Conservation (phyloP, 2,329 filamentous ascomycete genomes). For the Nectriaceae sp. region DNA sequence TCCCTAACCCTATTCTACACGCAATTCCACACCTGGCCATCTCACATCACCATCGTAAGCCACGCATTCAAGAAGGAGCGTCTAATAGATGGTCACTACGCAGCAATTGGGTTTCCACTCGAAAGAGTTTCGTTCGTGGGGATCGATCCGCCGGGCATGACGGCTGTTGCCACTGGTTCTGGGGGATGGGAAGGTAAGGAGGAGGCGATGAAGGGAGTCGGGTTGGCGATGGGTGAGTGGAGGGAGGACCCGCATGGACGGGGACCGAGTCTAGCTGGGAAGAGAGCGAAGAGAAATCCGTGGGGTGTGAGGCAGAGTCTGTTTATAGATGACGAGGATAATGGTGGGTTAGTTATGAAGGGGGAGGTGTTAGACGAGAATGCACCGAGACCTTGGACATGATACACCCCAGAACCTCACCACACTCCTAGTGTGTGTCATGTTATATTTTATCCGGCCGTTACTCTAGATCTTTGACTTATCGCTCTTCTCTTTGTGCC, state of each 20-base stretch:
- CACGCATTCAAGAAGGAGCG: slow-evolving; percentile 69
- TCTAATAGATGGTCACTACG: slow-evolving; percentile 65
- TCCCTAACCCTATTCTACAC: slow-evolving; percentile 58
- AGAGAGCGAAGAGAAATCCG: slow-evolving; percentile 51
- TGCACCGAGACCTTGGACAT: slow-evolving; percentile 42
- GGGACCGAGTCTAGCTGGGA: slow-evolving; percentile 45
- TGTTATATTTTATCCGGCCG: background rate
- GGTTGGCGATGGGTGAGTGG: slow-evolving; percentile 50
- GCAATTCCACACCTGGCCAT: slow-evolving; percentile 52
- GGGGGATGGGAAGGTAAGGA: slow-evolving; percentile 34
- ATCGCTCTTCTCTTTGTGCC: slow-evolving; percentile 23
- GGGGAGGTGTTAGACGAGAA: slow-evolving; percentile 44
- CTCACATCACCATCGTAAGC: slow-evolving; percentile 62
- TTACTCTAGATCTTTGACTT: slow-evolving; percentile 32
- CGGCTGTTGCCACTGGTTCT: slow-evolving; percentile 20
- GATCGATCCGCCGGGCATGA: slow-evolving; percentile 61
- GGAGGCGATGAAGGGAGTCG: slow-evolving; percentile 44
- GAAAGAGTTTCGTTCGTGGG: slow-evolving; percentile 56
- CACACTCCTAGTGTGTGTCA: background rate
- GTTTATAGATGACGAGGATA: slow-evolving; percentile 39
- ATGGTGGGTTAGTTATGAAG: slow-evolving; percentile 41
- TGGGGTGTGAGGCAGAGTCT: slow-evolving; percentile 48
- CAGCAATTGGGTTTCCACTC: slow-evolving; percentile 57
- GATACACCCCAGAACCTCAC: too few relatives aligned
- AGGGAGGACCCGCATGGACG: slow-evolving; percentile 53